phyloP scores from a whole-genome alignment of 2,329 filamentous ascomycete species.

The Clarireedia homoeocarpa region DNA sequence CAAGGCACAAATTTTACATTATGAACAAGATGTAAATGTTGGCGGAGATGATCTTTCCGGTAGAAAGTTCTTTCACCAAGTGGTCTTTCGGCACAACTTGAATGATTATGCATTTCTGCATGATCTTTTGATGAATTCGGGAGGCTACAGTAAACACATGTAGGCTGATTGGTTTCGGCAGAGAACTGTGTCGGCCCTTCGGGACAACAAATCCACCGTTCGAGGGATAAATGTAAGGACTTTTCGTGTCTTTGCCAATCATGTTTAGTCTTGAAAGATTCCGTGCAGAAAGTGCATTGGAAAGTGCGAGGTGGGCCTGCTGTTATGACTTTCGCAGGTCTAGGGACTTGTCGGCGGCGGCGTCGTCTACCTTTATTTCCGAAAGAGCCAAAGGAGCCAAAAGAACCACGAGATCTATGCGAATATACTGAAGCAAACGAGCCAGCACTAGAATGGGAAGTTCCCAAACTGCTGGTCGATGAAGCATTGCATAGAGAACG shows the following conservation, averaged over 20 bases:
- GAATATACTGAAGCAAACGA: conserved; percentile 54
- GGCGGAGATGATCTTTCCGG: conserved; percentile 58
- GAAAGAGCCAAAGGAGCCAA: conserved; percentile 29
- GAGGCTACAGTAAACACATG: conserved; percentile 54
- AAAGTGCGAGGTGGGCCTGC: conserved; percentile 37
- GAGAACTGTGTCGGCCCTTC: conserved; percentile 48
- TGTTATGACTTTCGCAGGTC: conserved; percentile 38
- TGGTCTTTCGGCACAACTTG: conserved; percentile 58
- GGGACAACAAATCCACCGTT: conserved; percentile 57
- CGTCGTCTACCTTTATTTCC: conserved; percentile 24
- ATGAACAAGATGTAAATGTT: conserved; percentile 56
- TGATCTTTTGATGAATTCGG: conserved; percentile 47
- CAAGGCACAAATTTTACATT: conserved; percentile 48
- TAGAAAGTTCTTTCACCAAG: conserved; percentile 57
- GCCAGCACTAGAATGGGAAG: conserved; percentile 50
- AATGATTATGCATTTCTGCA: conserved; percentile 51
- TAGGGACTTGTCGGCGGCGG: conserved; percentile 25
- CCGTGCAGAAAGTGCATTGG: conserved; percentile 63
- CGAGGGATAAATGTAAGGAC: conserved; percentile 55
- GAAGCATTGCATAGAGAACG: conserved; percentile 51
- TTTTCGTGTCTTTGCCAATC: conserved; percentile 68
- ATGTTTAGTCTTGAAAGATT: conserved; percentile 60
- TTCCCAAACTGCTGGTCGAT: conserved; percentile 52
- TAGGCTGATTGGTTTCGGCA: conserved; percentile 48
- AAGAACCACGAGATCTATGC: conserved; percentile 49